A percentile compares a stretch with the other conserved stretches of the same genome.
phyloP scores from a whole-genome alignment of 129 eudicot genomes.

The Helianthus tuberosus region DNA sequence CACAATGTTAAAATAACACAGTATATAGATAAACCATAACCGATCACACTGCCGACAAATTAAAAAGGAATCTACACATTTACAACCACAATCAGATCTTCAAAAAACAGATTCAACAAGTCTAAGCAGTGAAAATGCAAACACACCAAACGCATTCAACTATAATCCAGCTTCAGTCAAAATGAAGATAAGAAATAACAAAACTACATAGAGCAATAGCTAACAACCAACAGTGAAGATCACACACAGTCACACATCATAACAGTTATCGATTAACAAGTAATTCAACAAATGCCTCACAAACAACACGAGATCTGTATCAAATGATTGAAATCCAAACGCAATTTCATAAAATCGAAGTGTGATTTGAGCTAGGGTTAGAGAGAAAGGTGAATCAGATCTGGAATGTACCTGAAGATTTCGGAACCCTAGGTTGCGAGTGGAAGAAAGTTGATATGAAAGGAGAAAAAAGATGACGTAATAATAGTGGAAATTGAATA shows the following conservation, averaged over 20 bases:
- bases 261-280: neutral
- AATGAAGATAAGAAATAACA: neutral
- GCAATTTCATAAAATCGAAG: neutral
- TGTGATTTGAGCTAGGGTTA: neutral
- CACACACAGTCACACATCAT: neutral
- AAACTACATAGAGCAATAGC: neutral
- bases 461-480: slow-evolving; percentile 13
- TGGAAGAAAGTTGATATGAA: slow-evolving; percentile 25
- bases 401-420: slow-evolving; percentile 52
- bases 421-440: slow-evolving; percentile 37
- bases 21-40: neutral
- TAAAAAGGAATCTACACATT: slow-evolving; percentile 13
- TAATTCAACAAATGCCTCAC: slow-evolving; percentile 1
- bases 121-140: neutral
- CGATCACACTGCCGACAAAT: neutral
- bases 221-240: neutral
- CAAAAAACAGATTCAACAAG: slow-evolving; percentile 13
- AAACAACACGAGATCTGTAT: slow-evolving; percentile 31
- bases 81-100: slow-evolving; percentile 24
- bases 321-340: neutral
- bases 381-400: slow-evolving; percentile 50
- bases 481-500: slow-evolving; percentile 13
- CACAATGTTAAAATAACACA: neutral
- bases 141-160: neutral
- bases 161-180: slow-evolving; percentile 1